phyloP scores from a whole-genome alignment of 768 basidiomycete genomes.

The Tricholoma sp. region DNA sequence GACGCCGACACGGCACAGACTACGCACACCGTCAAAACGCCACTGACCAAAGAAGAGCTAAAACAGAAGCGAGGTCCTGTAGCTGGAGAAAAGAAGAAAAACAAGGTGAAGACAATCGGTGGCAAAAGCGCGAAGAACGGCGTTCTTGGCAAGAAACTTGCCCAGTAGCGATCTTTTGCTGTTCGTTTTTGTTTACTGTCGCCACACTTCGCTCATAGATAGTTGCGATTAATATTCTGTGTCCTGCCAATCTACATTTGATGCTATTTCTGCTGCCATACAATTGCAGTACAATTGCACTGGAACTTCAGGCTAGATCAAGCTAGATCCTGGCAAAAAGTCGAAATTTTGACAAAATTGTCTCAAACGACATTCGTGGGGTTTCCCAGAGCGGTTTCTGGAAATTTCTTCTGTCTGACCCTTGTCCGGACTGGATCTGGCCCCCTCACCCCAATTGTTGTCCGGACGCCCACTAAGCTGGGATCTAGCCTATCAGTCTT shows the following conservation, averaged over 20 bases:
- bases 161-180: slow-evolving; percentile 18
- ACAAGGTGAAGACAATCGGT: slow-evolving; percentile 31
- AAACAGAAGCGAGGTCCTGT: slow-evolving; percentile 46
- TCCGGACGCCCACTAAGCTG: no score
- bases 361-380: no score
- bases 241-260: no score
- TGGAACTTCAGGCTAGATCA: no score
- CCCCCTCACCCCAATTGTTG: no score
- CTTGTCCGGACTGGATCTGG: no score
- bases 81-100: slow-evolving; percentile 57
- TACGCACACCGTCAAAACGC: slow-evolving; percentile 1
- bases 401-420: no score
- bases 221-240: neutral
- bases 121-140: slow-evolving; percentile 51
- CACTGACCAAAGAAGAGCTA: slow-evolving; percentile 38
- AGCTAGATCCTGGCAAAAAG: no score
- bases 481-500: no score
- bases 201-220: neutral
- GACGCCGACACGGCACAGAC: slow-evolving; percentile 10
- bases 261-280: neutral
- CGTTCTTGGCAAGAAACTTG: slow-evolving; percentile 49
- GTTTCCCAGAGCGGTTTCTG: no score
- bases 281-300: no score
- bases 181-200: neutral
- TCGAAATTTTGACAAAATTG: no score